phyloP scores from a whole-genome alignment of 1,139 yeast species.

The Saccharomyces hybrid region DNA sequence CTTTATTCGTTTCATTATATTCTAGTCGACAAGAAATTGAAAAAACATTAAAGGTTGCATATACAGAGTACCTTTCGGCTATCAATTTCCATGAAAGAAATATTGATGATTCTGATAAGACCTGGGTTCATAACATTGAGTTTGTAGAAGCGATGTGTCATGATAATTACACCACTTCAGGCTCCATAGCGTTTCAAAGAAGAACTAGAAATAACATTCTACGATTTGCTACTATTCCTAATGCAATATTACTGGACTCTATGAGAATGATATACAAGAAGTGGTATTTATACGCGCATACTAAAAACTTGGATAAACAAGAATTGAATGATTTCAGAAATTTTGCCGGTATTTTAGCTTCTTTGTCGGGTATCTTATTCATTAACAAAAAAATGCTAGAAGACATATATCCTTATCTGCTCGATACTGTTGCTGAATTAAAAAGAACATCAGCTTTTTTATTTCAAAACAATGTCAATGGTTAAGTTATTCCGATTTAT shows the following conservation, averaged over 20 bases:
- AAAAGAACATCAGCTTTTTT: conserved; percentile 46
- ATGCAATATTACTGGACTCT: conserved; percentile 51
- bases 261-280: conserved; percentile 55
- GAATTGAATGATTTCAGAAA: conserved; percentile 44
- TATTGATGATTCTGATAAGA: conserved; percentile 12
- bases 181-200: conserved; percentile 70
- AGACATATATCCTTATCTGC: conserved; percentile 24
- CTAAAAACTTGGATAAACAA: conserved; percentile 21
- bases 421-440: conserved; percentile 33
- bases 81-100: conserved; percentile 13
- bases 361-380: conserved; percentile 50
- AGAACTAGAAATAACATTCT: conserved; percentile 50
- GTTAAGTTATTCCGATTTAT: conserved; percentile 45
- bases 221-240: conserved; percentile 47
- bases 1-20: conserved; percentile 22
- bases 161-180: conserved; percentile 60
- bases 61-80: conserved; percentile 11
- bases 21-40: conserved; percentile 18
- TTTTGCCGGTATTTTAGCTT: conserved; percentile 54
- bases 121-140: conserved; percentile 34
- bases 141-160: conserved; percentile 44
- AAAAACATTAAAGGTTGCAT: conserved; percentile 12
- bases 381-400: conserved; percentile 32
- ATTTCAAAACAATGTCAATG: conserved; percentile 37
- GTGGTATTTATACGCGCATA: conserved; percentile 38